These are phyloP conservation scores for Suillus fuscotomentosus DNA, from an alignment of 768 basidiomycete genomes.

Conservation along the genomic window DNA sequence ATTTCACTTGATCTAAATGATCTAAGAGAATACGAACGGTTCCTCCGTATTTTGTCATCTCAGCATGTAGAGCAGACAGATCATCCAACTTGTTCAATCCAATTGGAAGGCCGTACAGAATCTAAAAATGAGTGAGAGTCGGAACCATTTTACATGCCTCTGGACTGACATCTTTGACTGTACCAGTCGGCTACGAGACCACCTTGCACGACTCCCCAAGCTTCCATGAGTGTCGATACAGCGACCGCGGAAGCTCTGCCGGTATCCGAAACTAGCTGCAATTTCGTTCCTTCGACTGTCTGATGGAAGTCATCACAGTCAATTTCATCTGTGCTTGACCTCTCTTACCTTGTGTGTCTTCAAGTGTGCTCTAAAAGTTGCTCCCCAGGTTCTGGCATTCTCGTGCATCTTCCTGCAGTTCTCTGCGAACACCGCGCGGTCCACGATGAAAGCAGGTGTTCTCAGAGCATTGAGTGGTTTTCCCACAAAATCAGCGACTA, in stretches of 20 bases:
- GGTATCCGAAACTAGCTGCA: constrained; percentile 61
- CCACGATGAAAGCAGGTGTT: constrained; percentile 79
- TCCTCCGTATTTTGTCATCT: constrained; percentile 54
- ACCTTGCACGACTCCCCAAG: constrained; percentile 66
- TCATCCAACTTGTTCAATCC: constrained; percentile 70
- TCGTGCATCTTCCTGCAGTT: constrained; percentile 77
- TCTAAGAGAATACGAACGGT: constrained; percentile 71
- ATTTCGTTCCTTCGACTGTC: constrained; percentile 72
- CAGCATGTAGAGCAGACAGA: constrained; percentile 56
- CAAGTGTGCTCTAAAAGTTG: constrained; percentile 76
- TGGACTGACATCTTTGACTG: constrained; percentile 70
- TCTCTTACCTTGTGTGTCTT: constrained; percentile 75
- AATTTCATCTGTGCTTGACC: neutral
- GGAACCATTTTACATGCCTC: neutral
- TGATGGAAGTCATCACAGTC: constrained; percentile 25
- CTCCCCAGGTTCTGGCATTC: constrained; percentile 63
- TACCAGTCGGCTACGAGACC: constrained; percentile 70
- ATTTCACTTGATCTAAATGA: constrained; percentile 67
- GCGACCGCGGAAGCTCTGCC: constrained; percentile 61
- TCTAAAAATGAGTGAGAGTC: constrained; percentile 38
- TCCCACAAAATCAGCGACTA: constrained; percentile 57
- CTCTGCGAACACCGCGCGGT: constrained; percentile 64
- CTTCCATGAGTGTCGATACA: constrained; percentile 83
- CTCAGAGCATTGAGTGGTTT: constrained; percentile 54
- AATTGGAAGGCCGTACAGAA: constrained; percentile 79